Evolutionary conservation across 202 grass and related monocot species (phyloP).

Genomic region (Brachypodium distachyon): DNA sequence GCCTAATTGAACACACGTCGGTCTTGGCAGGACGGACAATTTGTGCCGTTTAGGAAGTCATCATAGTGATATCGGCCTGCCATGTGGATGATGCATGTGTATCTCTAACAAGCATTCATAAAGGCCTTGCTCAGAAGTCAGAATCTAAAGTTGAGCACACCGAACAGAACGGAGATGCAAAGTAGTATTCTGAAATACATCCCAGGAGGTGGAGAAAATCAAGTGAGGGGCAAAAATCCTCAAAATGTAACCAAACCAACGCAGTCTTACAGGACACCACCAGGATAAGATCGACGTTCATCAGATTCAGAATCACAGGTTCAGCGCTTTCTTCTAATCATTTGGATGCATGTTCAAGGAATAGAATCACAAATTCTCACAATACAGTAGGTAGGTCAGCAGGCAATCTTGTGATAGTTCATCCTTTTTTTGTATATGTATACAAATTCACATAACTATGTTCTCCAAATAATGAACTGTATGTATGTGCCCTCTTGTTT

Average conservation of each 20-base stretch:
- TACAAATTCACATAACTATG: not conserved
- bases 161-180: too few relatives aligned
- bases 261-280: not conserved
- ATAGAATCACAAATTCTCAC: too few relatives aligned
- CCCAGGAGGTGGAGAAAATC: too few relatives aligned
- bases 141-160: too few relatives aligned
- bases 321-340: too few relatives aligned
- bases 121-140: not conserved
- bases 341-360: too few relatives aligned
- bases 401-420: not conserved
- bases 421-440: not conserved
- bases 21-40: too few relatives aligned
- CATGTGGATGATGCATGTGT: too few relatives aligned
- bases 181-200: too few relatives aligned
- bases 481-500: not conserved
- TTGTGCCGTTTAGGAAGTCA: too few relatives aligned
- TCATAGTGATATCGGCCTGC: too few relatives aligned
- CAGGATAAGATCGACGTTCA: not conserved
- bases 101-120: not conserved
- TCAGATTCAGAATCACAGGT: constrained; percentile 2
- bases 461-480: not conserved
- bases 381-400: not conserved
- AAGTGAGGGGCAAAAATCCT: not conserved
- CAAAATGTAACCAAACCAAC: not conserved
- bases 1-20: too few relatives aligned